Conservation (phyloP, 139 green algal species). For the Closterium sp. region DNA sequence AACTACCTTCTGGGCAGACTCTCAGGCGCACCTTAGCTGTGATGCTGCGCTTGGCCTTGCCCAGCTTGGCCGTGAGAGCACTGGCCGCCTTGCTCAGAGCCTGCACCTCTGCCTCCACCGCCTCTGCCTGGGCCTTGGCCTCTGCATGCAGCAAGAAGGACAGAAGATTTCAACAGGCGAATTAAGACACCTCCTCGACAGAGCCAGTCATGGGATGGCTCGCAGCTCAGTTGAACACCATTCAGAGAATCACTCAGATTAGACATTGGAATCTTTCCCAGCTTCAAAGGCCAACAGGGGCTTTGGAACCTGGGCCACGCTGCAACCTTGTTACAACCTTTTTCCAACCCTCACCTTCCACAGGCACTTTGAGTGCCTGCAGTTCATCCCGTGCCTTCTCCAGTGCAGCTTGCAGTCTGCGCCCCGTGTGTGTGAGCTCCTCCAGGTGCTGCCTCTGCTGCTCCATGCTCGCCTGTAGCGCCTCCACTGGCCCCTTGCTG, state of each 20-base stretch:
- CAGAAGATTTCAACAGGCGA: too few relatives aligned
- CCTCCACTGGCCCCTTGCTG: slow-evolving; percentile 33
- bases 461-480: slow-evolving; percentile 25
- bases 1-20: too few relatives aligned
- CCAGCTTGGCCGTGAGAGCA: not conserved
- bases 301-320: too few relatives aligned
- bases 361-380: slow-evolving; percentile 17
- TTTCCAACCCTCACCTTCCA: not conserved
- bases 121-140: slow-evolving; percentile 37
- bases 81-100: slow-evolving; percentile 52
- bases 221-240: too few relatives aligned
- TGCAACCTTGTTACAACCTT: not conserved
- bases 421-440: slow-evolving; percentile 44
- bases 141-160: slow-evolving; percentile 9
- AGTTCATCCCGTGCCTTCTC: slow-evolving; percentile 26
- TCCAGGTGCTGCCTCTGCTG: slow-evolving; percentile 42
- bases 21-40: not conserved
- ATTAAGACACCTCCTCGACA: too few relatives aligned
- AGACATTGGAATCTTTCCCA: too few relatives aligned
- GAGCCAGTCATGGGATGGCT: too few relatives aligned
- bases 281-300: too few relatives aligned
- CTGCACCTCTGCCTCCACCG: slow-evolving; percentile 58
- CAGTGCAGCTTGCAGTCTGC: slow-evolving; percentile 14
- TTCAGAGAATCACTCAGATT: too few relatives aligned
- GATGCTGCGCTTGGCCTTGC: slow-evolving; percentile 50